These are phyloP conservation scores for Hura crepitans DNA, from an alignment of 441 rosid species.

Conservation along the genomic window DNA sequence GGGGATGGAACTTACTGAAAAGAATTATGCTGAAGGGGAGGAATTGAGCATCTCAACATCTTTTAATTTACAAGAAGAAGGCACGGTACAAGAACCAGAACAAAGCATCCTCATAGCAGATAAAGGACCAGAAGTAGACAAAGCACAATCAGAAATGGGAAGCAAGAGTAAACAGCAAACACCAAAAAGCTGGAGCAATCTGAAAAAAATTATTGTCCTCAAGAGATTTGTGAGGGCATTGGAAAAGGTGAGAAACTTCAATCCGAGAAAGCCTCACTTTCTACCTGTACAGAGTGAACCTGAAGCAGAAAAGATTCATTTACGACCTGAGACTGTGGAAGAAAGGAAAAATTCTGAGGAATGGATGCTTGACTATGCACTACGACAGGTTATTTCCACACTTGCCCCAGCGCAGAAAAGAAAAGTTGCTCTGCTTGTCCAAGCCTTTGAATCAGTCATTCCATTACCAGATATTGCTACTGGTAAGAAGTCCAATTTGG, in stretches of 20 bases:
- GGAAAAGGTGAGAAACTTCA: conserved; percentile 55
- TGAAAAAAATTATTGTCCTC: conserved; percentile 65
- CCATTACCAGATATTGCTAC: conserved; percentile 35
- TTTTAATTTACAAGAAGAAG: conserved; percentile 28
- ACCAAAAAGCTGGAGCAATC: conserved; percentile 68
- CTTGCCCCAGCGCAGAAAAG: conserved; percentile 80
- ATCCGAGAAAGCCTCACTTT: conserved; percentile 37
- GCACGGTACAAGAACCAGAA: conserved; percentile 13
- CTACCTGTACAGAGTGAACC: conserved; percentile 31
- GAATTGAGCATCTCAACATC: conserved; percentile 30
- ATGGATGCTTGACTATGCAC: conserved; percentile 98
- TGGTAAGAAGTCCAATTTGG: conserved; percentile 15
- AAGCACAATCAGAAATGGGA: conserved; percentile 27
- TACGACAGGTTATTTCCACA: conserved; percentile 63
- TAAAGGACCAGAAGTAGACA: conserved; percentile 28
- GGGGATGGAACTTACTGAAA: conserved; percentile 40
- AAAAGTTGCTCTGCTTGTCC: conserved; percentile 76
- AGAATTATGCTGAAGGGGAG: conserved; percentile 27
- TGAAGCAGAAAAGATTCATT: conserved; percentile 46
- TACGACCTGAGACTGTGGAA: conserved; percentile 48
- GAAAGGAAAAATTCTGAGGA: conserved; percentile 66
- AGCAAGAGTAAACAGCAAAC: conserved; percentile 36
- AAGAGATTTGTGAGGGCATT: conserved; percentile 76
- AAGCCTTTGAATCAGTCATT: conserved; percentile 71
- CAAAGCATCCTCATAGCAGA: conserved; percentile 18